Percentiles rank a stretch among this genome's conserved stretches.
These are phyloP conservation scores for Raphanus sativus DNA, from an alignment of 345 rosid genomes.

Conservation along the genomic window DNA sequence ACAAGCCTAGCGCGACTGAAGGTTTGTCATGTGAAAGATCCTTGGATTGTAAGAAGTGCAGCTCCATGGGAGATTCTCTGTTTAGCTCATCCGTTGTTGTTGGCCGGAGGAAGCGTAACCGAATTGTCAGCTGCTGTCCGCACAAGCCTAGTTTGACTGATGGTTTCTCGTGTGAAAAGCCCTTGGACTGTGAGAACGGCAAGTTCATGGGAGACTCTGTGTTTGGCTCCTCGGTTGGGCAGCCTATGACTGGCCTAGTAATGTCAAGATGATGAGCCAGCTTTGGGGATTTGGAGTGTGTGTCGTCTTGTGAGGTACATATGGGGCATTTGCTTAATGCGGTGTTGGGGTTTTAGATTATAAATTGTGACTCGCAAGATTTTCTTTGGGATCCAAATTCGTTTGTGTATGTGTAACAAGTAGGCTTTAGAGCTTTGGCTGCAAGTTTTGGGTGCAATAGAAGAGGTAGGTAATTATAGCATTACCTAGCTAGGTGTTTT, in stretches of 20 bases:
- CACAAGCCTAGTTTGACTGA: conserved; percentile 31
- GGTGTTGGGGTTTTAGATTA: conserved; percentile 31
- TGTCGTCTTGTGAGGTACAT: conserved; percentile 21
- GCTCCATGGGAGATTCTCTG: conserved; percentile 49
- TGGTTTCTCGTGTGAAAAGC: conserved; percentile 22
- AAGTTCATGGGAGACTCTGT: conserved; percentile 57
- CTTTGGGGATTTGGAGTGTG: neutral
- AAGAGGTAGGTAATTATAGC: conserved; percentile 8
- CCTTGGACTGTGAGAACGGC: conserved; percentile 67
- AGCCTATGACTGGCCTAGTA: conserved; percentile 56
- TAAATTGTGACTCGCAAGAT: conserved; percentile 27
- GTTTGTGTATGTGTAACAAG: conserved; percentile 36
- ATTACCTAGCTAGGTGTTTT: conserved; percentile 33
- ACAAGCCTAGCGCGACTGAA: conserved; percentile 26
- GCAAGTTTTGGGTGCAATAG: conserved; percentile 53
- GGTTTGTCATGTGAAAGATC: conserved; percentile 28
- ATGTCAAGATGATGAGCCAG: conserved; percentile 61
- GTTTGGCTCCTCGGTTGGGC: conserved; percentile 51
- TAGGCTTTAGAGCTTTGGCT: conserved; percentile 32
- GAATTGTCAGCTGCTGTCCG: conserved; percentile 38
- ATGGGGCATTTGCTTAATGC: conserved; percentile 34
- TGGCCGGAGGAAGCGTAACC: conserved; percentile 51
- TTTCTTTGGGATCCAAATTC: conserved; percentile 27
- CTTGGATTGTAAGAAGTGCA: conserved; percentile 65
- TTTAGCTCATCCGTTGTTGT: conserved; percentile 38